Conservation (phyloP, 352 stramenopile species). For the Phytophthora crassamura region DNA sequence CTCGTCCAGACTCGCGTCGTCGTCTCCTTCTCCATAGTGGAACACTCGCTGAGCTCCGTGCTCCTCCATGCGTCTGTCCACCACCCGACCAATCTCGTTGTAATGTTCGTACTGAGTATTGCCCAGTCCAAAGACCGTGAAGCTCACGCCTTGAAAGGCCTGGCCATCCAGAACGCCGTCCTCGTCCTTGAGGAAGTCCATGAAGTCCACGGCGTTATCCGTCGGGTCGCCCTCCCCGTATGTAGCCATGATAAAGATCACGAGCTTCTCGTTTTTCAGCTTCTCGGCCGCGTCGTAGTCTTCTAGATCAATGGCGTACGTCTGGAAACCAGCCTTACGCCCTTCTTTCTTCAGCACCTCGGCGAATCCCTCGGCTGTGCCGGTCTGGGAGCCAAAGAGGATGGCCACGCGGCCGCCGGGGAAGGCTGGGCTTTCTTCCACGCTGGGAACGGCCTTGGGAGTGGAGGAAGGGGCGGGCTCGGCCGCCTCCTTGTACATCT, state of each 20-base stretch:
- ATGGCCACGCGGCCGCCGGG: constrained; percentile 87
- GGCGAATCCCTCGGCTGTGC: constrained; percentile 97
- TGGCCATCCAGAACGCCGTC: constrained; percentile 25
- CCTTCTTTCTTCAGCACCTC: constrained; percentile 93
- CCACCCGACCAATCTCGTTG: constrained; percentile 95
- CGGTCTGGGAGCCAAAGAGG: constrained; percentile 98
- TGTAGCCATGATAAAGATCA: constrained; percentile 97
- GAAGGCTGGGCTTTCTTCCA: constrained; percentile 48
- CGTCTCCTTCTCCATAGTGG: constrained; percentile 95
- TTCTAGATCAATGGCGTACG: constrained; percentile 94
- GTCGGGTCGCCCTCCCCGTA: constrained; percentile 99
- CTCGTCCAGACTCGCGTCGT: constrained; percentile 95
- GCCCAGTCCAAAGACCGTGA: constrained; percentile 97
- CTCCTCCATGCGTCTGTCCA: constrained; percentile 89
- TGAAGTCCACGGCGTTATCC: constrained; percentile 96
- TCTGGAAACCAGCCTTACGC: constrained; percentile 86
- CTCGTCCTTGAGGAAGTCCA: constrained; percentile 91
- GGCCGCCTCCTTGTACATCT: constrained; percentile 78
- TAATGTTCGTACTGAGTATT: constrained; percentile 99
- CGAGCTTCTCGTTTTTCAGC: constrained; percentile 57
- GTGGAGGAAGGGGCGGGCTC: constrained; percentile 12
- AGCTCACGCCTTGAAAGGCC: constrained; percentile 79
- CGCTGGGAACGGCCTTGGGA: constrained; percentile 9
- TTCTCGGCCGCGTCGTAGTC: constrained; percentile 88
- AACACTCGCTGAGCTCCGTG: constrained; percentile 89